Conservation (phyloP, 2,329 filamentous ascomycete genomes). For the Pyricularia grisea region DNA sequence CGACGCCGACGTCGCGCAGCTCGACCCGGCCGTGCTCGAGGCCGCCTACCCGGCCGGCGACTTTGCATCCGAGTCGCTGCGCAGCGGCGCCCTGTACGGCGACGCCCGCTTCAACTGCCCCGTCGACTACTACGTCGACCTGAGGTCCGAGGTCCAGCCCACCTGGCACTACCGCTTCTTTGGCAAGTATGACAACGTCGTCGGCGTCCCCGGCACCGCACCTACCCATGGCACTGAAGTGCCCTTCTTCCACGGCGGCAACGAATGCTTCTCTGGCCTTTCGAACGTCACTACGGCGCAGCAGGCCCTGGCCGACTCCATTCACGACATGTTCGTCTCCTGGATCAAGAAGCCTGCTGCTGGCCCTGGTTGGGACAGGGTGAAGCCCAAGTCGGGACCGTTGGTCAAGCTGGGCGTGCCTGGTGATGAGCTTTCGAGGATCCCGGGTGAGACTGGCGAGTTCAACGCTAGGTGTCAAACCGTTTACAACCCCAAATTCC, state of each 20-base stretch:
- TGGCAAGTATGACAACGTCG: slow-evolving; percentile 2
- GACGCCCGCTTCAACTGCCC: slow-evolving; percentile 4
- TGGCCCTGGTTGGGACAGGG: slow-evolving; percentile 1
- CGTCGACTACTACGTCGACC: slow-evolving; percentile 1
- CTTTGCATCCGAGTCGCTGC: not conserved
- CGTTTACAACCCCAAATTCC: not conserved
- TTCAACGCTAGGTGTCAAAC: not conserved
- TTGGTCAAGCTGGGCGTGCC: slow-evolving; percentile 2
- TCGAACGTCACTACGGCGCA: not conserved
- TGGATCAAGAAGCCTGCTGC: slow-evolving; percentile 1
- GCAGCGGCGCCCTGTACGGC: slow-evolving; percentile 1
- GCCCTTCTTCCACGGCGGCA: slow-evolving; percentile 3
- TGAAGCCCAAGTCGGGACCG: not conserved
- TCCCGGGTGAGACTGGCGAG: not conserved
- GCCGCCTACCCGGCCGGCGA: not conserved
- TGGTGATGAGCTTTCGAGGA: not conserved
- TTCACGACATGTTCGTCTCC: not conserved
- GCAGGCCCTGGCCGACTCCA: not conserved
- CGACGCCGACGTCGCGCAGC: slow-evolving; percentile 1
- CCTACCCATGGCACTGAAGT: slow-evolving; percentile 1
- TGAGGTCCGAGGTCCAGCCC: not conserved
- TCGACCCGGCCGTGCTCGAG: not conserved
- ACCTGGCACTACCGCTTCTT: slow-evolving; percentile 3
- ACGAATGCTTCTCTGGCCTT: not conserved
- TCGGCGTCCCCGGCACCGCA: slow-evolving; percentile 1